Percentiles rank a stretch among this genome's conserved stretches.
These are phyloP conservation scores for Diospyros lotus DNA, from an alignment of 148 eudicot genomes.

Conservation along the genomic window DNA sequence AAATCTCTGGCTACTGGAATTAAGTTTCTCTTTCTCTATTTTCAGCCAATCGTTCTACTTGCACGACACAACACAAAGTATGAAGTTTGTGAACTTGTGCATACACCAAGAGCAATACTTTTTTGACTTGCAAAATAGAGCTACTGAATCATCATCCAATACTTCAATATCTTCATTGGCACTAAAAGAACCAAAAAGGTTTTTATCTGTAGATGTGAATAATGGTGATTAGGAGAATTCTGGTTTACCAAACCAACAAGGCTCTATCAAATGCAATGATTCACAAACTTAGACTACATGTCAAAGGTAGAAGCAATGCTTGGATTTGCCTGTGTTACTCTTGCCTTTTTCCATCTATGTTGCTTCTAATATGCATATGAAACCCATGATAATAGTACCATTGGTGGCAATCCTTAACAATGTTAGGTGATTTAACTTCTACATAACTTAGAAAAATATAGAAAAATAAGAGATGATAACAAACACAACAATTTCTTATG, in stretches of 20 bases:
- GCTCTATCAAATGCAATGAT: conserved; percentile 26
- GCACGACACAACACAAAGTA: too few species aligned
- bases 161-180: neutral
- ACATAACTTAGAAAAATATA: too few species aligned
- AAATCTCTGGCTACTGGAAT: too few species aligned
- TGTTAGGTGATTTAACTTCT: too few species aligned
- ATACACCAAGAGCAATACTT: too few species aligned
- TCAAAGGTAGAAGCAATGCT: conserved; percentile 59
- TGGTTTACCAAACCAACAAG: conserved; percentile 25
- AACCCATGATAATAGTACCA: too few species aligned
- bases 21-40: too few species aligned
- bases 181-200: conserved; percentile 25
- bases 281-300: conserved; percentile 33
- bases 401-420: too few species aligned
- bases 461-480: too few species aligned
- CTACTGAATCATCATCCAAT: neutral
- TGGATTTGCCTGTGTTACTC: neutral
- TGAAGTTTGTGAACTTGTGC: too few species aligned
- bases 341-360: neutral
- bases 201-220: conserved; percentile 15
- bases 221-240: conserved; percentile 29
- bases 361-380: neutral
- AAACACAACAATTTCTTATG: too few species aligned
- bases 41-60: too few species aligned
- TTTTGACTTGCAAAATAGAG: conserved; percentile 12